phyloP scores from a whole-genome alignment of 2,329 filamentous ascomycete genomes.

The Diaporthe nobilis region DNA sequence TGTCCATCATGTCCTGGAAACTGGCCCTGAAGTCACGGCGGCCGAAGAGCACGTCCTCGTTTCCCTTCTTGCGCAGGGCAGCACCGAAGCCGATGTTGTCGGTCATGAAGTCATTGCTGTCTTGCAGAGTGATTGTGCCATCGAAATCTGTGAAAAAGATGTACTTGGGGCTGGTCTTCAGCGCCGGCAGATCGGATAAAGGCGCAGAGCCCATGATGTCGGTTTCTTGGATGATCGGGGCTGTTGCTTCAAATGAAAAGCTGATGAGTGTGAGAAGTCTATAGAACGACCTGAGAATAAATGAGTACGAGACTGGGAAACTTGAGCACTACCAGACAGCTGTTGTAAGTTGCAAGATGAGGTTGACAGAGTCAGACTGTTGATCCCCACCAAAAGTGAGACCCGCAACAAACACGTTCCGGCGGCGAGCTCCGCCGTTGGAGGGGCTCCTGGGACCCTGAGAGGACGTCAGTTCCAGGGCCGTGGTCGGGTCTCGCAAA shows the following conservation, averaged over 20 bases:
- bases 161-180: constrained; percentile 82
- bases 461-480: constrained; percentile 15
- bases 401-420: constrained; percentile 38
- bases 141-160: constrained; percentile 99
- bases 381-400: constrained; percentile 6
- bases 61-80: constrained; percentile 78
- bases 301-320: background rate
- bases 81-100: constrained; percentile 91
- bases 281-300: background rate
- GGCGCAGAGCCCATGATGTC: constrained; percentile 58
- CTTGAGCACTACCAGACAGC: background rate
- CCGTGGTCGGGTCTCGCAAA: constrained; percentile 34
- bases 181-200: constrained; percentile 65
- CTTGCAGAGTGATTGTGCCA: constrained; percentile 87
- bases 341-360: background rate
- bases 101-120: constrained; percentile 81
- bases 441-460: constrained; percentile 9
- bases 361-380: background rate
- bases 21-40: constrained; percentile 84
- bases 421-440: constrained; percentile 30
- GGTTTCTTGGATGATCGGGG: background rate
- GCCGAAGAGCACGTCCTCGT: constrained; percentile 81
- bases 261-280: background rate
- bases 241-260: background rate
- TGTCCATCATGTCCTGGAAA: constrained; percentile 94